Evolutionary conservation across 192 early-diverging fungal genomes (phyloP), one percentile per base, ranked within the genome.

Genomic region (Dimargaris cristalligena): DNA sequence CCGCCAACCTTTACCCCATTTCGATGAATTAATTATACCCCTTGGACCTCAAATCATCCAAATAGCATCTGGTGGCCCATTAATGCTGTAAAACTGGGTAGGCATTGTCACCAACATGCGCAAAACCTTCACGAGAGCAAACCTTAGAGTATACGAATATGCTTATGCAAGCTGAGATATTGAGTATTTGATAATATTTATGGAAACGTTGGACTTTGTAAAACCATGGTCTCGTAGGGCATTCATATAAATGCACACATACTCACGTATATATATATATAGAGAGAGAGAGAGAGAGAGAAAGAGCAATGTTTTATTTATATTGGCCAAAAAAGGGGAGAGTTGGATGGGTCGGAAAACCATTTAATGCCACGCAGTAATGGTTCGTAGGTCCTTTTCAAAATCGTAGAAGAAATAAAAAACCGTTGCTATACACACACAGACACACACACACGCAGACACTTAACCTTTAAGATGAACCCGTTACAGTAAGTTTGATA

Each of bases 401-500:
- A 28, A 11, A 59, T 20, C 23, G 34, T 51, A 59, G 23, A 59
- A 51, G 13, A 48, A 51, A 59, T 25, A 59, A 59, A 59, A 59
- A 59, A 59, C 23, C 10, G 34, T 28, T 10, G 32, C 35, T 28
- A 59, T 18, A 48, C 23, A 48, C 23, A 51, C 10, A 14, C 11
- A 46, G 45, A 59, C 10, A 56, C 23, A 18, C 11, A 44, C 35
- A 58, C 11, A 38, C 14, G 25, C 22, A 22, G 1, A 2, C 25
- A 33, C 60, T 61, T n/a, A n/a, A n/a, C n/a, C 34, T 59, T 49
- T 51, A 64, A 22, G 63, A 49, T 13, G 63, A 62, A 1, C 63
- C 64, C n/a, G 72, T 76, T 51, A 78, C 77, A 8, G 74, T 68
- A 48, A 76, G 69, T 11, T 62, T 65, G 60, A 64, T 74, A 20